A percentile compares a stretch with the other conserved stretches of the same genome.
Evolutionary conservation across 768 basidiomycete species (phyloP).

Genomic region (Crepidotus variabilis): DNA sequence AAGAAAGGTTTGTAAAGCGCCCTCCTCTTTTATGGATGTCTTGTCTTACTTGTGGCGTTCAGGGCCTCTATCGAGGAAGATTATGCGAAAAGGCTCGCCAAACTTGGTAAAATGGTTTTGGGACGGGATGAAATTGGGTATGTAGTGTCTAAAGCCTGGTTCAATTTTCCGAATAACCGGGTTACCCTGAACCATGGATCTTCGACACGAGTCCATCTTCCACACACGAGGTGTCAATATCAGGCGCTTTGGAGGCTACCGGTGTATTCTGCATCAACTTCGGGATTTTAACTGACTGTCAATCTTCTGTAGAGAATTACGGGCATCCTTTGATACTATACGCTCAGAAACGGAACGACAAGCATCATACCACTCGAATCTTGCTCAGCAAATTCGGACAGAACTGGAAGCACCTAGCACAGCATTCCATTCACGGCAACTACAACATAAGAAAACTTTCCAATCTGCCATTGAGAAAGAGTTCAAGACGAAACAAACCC

Average conservation of each 20-base stretch:
- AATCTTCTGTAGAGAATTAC: slow-evolving; percentile 60
- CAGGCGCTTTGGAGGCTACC: not conserved
- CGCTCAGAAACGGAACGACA: slow-evolving; percentile 83
- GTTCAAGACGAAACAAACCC: slow-evolving; percentile 84
- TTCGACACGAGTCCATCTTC: not conserved
- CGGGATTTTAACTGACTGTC: slow-evolving; percentile 13
- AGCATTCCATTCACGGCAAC: slow-evolving; percentile 60
- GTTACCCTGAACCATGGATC: slow-evolving; percentile 5
- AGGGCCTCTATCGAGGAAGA: slow-evolving; percentile 94
- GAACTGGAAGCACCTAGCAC: slow-evolving; percentile 68
- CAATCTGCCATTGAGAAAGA: slow-evolving; percentile 84
- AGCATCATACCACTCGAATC: slow-evolving; percentile 63
- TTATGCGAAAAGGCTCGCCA: slow-evolving; percentile 81
- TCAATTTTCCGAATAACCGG: not conserved
- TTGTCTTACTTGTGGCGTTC: slow-evolving; percentile 8
- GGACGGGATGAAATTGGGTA: slow-evolving; percentile 95
- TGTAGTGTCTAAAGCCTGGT: slow-evolving; percentile 24
- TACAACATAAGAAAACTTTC: slow-evolving; percentile 67
- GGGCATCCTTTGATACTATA: slow-evolving; percentile 75
- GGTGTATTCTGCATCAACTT: not conserved
- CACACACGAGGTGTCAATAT: not conserved
- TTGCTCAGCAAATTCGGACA: slow-evolving; percentile 71
- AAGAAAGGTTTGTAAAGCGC: slow-evolving; percentile 69
- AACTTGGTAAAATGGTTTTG: slow-evolving; percentile 69
- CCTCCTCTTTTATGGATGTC: not conserved